Base-by-base conservation (phyloP, 2,329 filamentous ascomycete species). In the Cladophialophora carrionii region DNA sequence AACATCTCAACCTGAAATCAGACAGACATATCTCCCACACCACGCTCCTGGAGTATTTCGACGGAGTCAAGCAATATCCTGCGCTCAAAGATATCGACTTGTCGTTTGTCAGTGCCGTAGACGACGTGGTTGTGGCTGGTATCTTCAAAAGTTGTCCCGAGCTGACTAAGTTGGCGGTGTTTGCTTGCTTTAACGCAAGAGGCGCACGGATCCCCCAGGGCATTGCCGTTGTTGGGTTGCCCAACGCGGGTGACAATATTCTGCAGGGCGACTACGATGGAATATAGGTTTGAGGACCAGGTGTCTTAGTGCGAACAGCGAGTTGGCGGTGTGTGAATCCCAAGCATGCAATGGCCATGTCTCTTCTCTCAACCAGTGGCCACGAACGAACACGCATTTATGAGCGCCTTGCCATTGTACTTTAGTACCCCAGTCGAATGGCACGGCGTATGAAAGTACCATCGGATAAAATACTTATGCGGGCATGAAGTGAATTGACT, bases 11-110 rank as follows among this genome's bases (percentile, higher is more conserved):
- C 73, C 81, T 97, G n/a, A 86, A 91, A 14, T 90, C 89, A 0
- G 96, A 92, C 74, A 88, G 94, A 2, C 90, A 96, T 75, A 93
- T 98, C 68, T 84, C 86, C 1, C 82, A 84, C 37, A 79, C 84
- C 17, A 87, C 90, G 0, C 92, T 96, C 65, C 87, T 91, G 67
- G 83, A 88, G 9, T 88, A 90, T 0, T 97, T 98, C 72, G 80
- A 83, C 60, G 78, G 80, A 5, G 77, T 79, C 8, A 82, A 82
- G 26, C 85, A 83, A 52, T 97, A 96, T 71, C 87, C 89, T 0
- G 81, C 86, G 10, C 81, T 98, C 37, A 80, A 81, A 66, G 85
- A 89, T 63, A 80, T 96, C 51, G 92, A 96, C 74, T 80, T 95
- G 51, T 90, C 88, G 60, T 96, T 96, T 76, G 75, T 79, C 24